Percentiles rank a stretch among this genome's conserved stretches.
phyloP scores from a whole-genome alignment of 1,139 yeast species.

The Pichia sp. region DNA sequence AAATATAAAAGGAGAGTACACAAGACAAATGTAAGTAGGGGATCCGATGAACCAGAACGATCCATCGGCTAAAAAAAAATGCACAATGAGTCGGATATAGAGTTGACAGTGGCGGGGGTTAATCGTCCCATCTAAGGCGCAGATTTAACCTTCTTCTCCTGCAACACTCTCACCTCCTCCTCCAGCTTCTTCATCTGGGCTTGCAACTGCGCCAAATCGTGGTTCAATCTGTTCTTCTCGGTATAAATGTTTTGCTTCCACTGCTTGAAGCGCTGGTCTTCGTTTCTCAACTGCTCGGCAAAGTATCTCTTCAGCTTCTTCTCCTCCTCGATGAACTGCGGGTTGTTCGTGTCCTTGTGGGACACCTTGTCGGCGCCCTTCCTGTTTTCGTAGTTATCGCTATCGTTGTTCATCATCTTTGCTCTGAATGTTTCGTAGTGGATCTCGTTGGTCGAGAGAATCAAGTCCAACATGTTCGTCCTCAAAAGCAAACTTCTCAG shows the following conservation, averaged over 20 bases:
- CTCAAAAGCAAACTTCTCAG: slow-evolving; percentile 83
- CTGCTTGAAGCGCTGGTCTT: slow-evolving; percentile 94
- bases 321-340: slow-evolving; percentile 94
- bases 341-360: slow-evolving; percentile 55
- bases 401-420: slow-evolving; percentile 58
- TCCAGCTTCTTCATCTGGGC: slow-evolving; percentile 63
- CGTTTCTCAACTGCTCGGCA: slow-evolving; percentile 97
- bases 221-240: slow-evolving; percentile 90
- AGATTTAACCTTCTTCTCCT: slow-evolving; percentile 41
- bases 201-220: slow-evolving; percentile 89
- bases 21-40: not conserved
- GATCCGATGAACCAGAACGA: not conserved
- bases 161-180: slow-evolving; percentile 67
- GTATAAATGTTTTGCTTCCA: slow-evolving; percentile 96
- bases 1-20: not conserved
- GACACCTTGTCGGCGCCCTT: slow-evolving; percentile 25
- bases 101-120: not conserved
- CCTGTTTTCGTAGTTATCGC: slow-evolving; percentile 31
- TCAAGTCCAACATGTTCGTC: slow-evolving; percentile 88
- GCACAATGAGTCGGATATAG: not conserved
- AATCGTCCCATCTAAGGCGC: not conserved
- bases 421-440: slow-evolving; percentile 90
- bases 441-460: slow-evolving; percentile 81
- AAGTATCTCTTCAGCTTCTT: slow-evolving; percentile 89
- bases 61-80: not conserved